Percentiles rank a stretch among this genome's conserved stretches.
Conservation (phyloP, 2,329 filamentous ascomycete genomes). For the Epichloe coenophiala region DNA sequence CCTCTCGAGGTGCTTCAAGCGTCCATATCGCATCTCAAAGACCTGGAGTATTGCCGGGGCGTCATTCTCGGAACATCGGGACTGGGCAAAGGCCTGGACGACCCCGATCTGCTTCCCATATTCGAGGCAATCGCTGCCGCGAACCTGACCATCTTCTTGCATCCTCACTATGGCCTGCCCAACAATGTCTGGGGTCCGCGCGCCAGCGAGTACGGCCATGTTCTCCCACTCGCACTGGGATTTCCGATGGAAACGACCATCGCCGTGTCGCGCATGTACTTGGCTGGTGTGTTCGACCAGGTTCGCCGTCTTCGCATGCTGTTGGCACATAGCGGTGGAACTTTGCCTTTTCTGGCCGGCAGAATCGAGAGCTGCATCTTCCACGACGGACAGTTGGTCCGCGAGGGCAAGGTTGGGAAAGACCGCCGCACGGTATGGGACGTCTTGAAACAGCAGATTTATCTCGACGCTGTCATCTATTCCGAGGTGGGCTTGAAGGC, state of each 20-base stretch:
- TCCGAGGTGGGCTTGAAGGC: conserved; percentile 60
- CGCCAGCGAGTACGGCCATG: conserved; percentile 66
- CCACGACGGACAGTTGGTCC: conserved; percentile 65
- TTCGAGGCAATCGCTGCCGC: conserved; percentile 55
- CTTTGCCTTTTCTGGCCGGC: conserved; percentile 76
- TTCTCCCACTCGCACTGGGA: conserved; percentile 70
- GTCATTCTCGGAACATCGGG: conserved; percentile 80
- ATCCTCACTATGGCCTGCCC: conserved; percentile 85
- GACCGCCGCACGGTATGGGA: conserved; percentile 39
- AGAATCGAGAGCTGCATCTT: conserved; percentile 76
- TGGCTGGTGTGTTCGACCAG: conserved; percentile 74
- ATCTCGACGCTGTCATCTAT: conserved; percentile 78
- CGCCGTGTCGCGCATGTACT: conserved; percentile 72
- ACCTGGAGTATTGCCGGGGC: conserved; percentile 59
- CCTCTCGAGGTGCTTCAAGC: conserved; percentile 45
- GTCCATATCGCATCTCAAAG: conserved; percentile 49
- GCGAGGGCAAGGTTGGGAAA: conserved; percentile 40
- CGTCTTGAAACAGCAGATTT: conserved; percentile 58
- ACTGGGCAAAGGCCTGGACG: conserved; percentile 68
- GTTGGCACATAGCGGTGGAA: conserved; percentile 78
- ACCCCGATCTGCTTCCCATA: conserved; percentile 57
- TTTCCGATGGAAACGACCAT: conserved; percentile 92
- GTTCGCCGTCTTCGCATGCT: conserved; percentile 58
- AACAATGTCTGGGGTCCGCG: conserved; percentile 65
- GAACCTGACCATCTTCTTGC: conserved; percentile 61